Evolutionary conservation across 2,329 filamentous ascomycete genomes (phyloP).

Genomic region (Monilinia fructigena): DNA sequence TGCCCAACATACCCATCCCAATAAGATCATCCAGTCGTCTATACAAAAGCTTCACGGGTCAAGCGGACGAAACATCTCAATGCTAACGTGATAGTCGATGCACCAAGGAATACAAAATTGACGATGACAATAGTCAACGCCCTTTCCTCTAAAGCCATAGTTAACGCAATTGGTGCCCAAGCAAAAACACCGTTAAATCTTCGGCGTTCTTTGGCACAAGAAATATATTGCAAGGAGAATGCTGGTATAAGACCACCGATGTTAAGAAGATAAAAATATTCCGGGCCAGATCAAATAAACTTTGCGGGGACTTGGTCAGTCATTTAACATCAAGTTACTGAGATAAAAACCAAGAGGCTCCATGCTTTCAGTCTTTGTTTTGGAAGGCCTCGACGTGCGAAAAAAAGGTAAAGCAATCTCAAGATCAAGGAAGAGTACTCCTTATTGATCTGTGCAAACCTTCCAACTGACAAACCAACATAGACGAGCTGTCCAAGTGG

Average conservation of each 20-base stretch:
- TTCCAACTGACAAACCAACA: not conserved
- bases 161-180: not conserved
- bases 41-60: slow-evolving; percentile 6
- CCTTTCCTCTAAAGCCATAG: slow-evolving; percentile 11
- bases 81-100: slow-evolving; percentile 10
- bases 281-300: not conserved
- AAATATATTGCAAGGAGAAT: not conserved
- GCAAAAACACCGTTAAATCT: not conserved
- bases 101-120: slow-evolving; percentile 16
- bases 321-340: not conserved
- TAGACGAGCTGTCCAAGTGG: not conserved
- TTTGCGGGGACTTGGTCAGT: not conserved
- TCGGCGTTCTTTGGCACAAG: not conserved
- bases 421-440: not conserved
- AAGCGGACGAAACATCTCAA: not conserved
- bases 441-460: not conserved
- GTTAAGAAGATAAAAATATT: not conserved
- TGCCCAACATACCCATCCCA: slow-evolving; percentile 11
- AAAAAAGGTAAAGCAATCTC: not conserved
- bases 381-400: not conserved
- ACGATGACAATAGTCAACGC: slow-evolving; percentile 10
- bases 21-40: slow-evolving; percentile 15
- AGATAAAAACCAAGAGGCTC: not conserved
- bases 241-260: not conserved
- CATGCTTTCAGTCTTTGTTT: not conserved